These are phyloP conservation scores for Coemansia sp. DNA, from an alignment of 371 early-diverging fungal species.

Conservation along the genomic window DNA sequence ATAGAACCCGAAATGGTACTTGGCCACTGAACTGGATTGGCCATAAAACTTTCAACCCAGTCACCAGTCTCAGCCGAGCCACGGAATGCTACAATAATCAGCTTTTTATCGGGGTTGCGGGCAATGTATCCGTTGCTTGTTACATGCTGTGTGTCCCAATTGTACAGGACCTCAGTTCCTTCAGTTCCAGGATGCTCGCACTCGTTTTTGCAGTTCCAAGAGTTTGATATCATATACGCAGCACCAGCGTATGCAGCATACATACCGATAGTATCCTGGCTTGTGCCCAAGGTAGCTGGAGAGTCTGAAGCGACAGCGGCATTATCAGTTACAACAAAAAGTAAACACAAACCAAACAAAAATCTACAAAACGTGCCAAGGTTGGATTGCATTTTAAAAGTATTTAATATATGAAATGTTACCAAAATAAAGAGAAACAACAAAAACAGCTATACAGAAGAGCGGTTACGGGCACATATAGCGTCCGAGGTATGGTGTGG, in stretches of 20 bases:
- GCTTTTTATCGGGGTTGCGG: slow-evolving; percentile 5
- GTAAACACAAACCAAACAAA: not conserved
- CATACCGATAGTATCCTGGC: slow-evolving; percentile 6
- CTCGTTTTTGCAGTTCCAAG: slow-evolving; percentile 78
- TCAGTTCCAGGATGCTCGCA: slow-evolving; percentile 73
- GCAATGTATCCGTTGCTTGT: slow-evolving; percentile 31
- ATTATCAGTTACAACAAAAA: not conserved
- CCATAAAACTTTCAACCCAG: slow-evolving; percentile 11
- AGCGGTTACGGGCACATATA: no score
- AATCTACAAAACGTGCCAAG: not conserved
- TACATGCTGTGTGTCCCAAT: slow-evolving; percentile 7
- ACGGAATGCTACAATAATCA: slow-evolving; percentile 28
- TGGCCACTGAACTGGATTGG: slow-evolving; percentile 11
- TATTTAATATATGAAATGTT: not conserved
- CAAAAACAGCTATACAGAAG: no score
- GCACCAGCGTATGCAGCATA: slow-evolving; percentile 74
- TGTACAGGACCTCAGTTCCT: slow-evolving; percentile 11
- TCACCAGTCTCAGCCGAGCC: slow-evolving; percentile 28
- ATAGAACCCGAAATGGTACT: slow-evolving; percentile 8
- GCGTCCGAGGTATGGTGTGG: no score
- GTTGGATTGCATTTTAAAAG: not conserved
- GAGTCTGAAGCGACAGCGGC: no score
- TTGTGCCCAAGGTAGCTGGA: not conserved
- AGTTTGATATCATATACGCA: slow-evolving; percentile 86
- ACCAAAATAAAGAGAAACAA: not conserved